A percentile compares a stretch with the other conserved stretches of the same genome.
These are phyloP conservation scores for Prototheca wickerhamii DNA, from an alignment of 163 green algal genomes.

Conservation along the genomic window DNA sequence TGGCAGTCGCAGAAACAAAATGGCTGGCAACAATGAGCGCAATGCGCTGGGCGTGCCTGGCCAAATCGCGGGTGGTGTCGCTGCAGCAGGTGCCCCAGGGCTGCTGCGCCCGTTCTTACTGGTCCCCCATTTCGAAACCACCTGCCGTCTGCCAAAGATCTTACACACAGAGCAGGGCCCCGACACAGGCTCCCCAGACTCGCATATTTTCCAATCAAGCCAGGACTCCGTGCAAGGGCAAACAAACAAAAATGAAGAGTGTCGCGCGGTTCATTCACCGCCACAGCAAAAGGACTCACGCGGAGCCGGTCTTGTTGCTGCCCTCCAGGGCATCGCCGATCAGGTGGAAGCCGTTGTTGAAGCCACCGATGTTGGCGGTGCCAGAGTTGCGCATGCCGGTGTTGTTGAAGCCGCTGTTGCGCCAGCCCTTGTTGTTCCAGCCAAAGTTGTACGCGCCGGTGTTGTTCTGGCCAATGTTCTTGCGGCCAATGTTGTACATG, in stretches of 20 bases:
- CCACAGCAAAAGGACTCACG: not conserved
- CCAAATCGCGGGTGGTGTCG: too few relatives aligned
- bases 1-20: too few relatives aligned
- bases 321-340: not conserved
- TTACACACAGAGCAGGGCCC: too few relatives aligned
- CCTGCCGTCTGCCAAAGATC: too few relatives aligned
- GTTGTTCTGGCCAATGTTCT: slow-evolving; percentile 7
- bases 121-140: too few relatives aligned
- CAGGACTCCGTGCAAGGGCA: too few relatives aligned
- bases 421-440: not conserved
- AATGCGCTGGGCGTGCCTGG: too few relatives aligned
- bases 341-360: slow-evolving; percentile 3
- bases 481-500: slow-evolving; percentile 3
- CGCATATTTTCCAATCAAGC: too few relatives aligned
- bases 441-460: slow-evolving; percentile 7
- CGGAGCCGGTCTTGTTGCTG: not conserved
- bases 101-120: too few relatives aligned
- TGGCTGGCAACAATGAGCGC: too few relatives aligned
- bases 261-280: not conserved
- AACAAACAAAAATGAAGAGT: not conserved
- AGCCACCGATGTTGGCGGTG: slow-evolving; percentile 4
- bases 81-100: too few relatives aligned
- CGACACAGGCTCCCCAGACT: too few relatives aligned
- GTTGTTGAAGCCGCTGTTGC: slow-evolving; percentile 5
- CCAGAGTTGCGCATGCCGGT: slow-evolving; percentile 5